Evolutionary conservation across 2,329 filamentous ascomycete genomes (phyloP).

Genomic region (Hypomyces perniciosus): DNA sequence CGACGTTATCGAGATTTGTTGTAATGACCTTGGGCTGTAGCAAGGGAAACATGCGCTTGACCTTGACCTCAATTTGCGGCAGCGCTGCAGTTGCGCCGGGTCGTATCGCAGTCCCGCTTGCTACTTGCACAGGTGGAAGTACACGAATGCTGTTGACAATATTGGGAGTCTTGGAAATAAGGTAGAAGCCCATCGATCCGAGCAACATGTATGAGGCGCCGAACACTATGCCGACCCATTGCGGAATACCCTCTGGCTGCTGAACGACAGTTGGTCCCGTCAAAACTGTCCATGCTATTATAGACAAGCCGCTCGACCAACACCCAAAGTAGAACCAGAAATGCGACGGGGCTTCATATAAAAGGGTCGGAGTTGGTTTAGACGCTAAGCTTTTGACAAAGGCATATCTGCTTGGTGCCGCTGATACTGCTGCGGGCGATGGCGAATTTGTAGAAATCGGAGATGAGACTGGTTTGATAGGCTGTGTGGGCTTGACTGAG

Average conservation of each 20-base stretch:
- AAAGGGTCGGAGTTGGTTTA: slow-evolving; percentile 48
- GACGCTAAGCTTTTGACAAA: slow-evolving; percentile 52
- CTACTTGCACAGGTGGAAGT: slow-evolving; percentile 38
- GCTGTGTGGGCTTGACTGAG: slow-evolving; percentile 14
- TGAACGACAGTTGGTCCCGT: slow-evolving; percentile 28
- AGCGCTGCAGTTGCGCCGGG: slow-evolving; percentile 13
- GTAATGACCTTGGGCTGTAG: slow-evolving; percentile 38
- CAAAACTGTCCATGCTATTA: slow-evolving; percentile 30
- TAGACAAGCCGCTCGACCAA: slow-evolving; percentile 46
- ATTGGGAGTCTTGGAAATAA: slow-evolving; percentile 50
- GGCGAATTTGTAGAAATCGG: slow-evolving; percentile 12
- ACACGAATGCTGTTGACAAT: slow-evolving; percentile 55
- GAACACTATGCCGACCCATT: slow-evolving; percentile 54
- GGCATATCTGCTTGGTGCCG: slow-evolving; percentile 30
- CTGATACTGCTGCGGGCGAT: slow-evolving; percentile 13
- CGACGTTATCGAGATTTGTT: slow-evolving; percentile 28
- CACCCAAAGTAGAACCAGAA: slow-evolving; percentile 56
- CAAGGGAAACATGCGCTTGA: slow-evolving; percentile 45
- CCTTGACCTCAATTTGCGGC: slow-evolving; percentile 47
- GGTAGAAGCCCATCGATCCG: slow-evolving; percentile 53
- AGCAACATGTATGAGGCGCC: slow-evolving; percentile 54
- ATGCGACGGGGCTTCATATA: slow-evolving; percentile 62
- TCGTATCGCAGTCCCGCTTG: slow-evolving; percentile 14
- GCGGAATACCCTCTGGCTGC: slow-evolving; percentile 43
- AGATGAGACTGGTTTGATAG: slow-evolving; percentile 8